Base-by-base conservation (phyloP, 2,329 filamentous ascomycete genomes). In the Alternaria brassicicola region DNA sequence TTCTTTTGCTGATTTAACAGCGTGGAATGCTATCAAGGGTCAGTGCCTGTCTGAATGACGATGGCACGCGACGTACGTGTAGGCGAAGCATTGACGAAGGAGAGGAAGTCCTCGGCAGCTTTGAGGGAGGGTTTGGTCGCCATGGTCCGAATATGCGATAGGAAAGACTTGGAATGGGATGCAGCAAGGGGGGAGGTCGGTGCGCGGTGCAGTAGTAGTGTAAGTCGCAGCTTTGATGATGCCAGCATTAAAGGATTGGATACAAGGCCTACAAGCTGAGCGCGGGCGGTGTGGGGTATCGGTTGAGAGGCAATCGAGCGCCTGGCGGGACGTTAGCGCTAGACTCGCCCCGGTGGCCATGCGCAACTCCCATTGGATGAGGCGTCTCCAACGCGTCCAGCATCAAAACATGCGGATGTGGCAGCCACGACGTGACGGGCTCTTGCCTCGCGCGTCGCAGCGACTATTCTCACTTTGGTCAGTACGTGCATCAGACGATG, bases 31-130 rank as follows among this genome's bases (percentile, higher is more conserved):
- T 97, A 68, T 54, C 23, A 21, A 25, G 26, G 31, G 28, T 57
- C 48, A 59, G 54, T 36, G 4, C 21, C 3, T 23, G 23, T 15
- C 9, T 1, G 23, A 36, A 41, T 51, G 31, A 46, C 28, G 12
- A 21, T 2, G 30, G 19, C 31, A 42, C 15, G 47, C 46, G 48
- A 78, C 87, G 69, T 84, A 97, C 93, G 94, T 52, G 93, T 96
- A 12, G 95, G 95, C 57, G 93, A 97, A 63, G 89, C 91, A 79
- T 97, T 96, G 77, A 97, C 89, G 81, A 97, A 97, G 79, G 92
- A 89, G 74, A 97, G 81, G 78, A 97, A 97, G 82, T 96, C 92
- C 79, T 90, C 82, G 53, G 91, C 91, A 55, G 74, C 79, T 61
- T 79, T 70, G 55, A 81, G 72, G 2, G 79, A 79, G 12, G 77